Base-by-base conservation (phyloP, 345 rosid species). In the Gossypium stocksii region DNA sequence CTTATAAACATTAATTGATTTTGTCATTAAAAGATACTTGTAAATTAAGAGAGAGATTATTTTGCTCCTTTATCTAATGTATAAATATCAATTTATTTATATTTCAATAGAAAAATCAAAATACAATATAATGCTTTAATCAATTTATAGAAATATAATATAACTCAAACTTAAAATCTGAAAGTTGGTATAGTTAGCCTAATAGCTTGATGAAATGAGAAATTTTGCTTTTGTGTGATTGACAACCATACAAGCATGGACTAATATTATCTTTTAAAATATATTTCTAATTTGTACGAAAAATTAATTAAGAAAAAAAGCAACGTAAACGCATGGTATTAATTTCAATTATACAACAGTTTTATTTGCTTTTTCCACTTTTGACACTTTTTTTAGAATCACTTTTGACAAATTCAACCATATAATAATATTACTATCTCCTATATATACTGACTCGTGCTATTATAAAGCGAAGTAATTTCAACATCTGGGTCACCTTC, bases 341-440 rank as follows among this genome's bases (percentile, higher is more conserved):
- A 66, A 66, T 45, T 25, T 1, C 72, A 49, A 48, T 9, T 25
- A 3, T 49, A 27, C 72, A 68, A 29, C 72, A 51, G 44, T 27
- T 70, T 25, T 48, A 23, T 46, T 67, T 67, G 48, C 10, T 17
- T 19, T 10, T 3, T 34, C 41, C 59, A 51, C 9, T 16, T 11
- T 52, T 70, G 46, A 70, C 46, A 70, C 1, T 1, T 34, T 34
- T 29, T 34, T 34, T 5, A 6, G 41, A 34, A 34, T 34, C 45
- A 27, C 9, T 16, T 57, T n/a, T 70, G 46, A 70, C 46, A 70
- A 69, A 52, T 69, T 69, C 45, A 49, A 51, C 57, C 25, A 9
- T 15, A 48, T 49, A 45, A 25, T 48, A 46, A 25, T 12, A 49
- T 8, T 63, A 64, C 2, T 7, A 17, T 48, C 58, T 3, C 45